These are phyloP conservation scores for Antitrichia curtipendula DNA, from an alignment of 225 moss, liverwort and hornwort genomes.

Conservation along the genomic window DNA sequence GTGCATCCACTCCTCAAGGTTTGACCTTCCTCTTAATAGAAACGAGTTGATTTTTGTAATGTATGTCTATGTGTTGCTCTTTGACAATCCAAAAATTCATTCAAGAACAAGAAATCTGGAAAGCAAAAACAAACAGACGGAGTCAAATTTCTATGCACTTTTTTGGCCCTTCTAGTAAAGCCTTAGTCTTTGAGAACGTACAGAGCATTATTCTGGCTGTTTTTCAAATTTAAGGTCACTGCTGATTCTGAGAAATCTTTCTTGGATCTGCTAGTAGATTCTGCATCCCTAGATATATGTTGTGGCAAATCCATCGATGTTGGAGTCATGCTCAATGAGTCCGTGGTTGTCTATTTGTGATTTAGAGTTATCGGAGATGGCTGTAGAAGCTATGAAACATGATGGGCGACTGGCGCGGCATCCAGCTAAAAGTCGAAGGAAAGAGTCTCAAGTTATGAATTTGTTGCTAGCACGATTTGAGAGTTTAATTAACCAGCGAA, in stretches of 20 bases:
- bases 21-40: not conserved
- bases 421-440: conserved; percentile 53
- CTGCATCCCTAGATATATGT: not conserved
- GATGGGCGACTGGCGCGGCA: conserved; percentile 70
- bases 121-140: not conserved
- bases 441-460: conserved; percentile 83
- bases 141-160: not conserved
- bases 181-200: not conserved
- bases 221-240: not conserved
- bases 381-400: conserved; percentile 46
- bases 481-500: conserved; percentile 65
- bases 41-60: not conserved
- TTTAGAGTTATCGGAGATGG: conserved; percentile 73
- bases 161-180: not conserved
- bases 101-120: not conserved
- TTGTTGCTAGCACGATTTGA: conserved; percentile 70
- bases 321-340: not conserved
- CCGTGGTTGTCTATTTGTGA: not conserved
- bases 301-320: not conserved
- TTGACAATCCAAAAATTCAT: not conserved
- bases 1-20: conserved; percentile 75
- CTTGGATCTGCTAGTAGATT: not conserved
- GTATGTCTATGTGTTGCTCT: not conserved
- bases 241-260: not conserved
- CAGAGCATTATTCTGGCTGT: not conserved